These are phyloP conservation scores for Coix lacrymajobi DNA, from an alignment of 176 grass and related monocot genomes.

Conservation along the genomic window DNA sequence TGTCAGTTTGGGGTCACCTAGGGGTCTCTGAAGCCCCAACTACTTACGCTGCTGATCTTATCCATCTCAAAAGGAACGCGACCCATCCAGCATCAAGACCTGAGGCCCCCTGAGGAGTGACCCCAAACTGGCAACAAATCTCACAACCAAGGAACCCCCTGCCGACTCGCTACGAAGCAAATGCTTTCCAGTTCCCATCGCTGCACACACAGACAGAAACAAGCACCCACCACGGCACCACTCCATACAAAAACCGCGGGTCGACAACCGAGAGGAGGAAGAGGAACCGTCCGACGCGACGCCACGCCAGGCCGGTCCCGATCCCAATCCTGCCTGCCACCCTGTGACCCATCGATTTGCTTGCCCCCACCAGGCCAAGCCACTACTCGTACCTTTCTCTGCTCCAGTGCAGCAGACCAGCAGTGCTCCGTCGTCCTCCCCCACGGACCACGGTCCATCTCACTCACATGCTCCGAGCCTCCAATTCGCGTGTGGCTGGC, in stretches of 20 bases:
- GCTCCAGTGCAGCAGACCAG: neutral
- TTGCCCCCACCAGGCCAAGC: neutral
- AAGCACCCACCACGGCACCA: neutral
- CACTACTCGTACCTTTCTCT: neutral
- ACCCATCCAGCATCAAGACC: neutral
- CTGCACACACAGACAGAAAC: neutral
- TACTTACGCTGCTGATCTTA: neutral
- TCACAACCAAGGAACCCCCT: neutral
- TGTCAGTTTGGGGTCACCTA: neutral
- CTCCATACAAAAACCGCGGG: neutral
- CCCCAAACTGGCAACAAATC: neutral
- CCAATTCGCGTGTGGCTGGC: neutral
- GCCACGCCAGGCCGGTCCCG: neutral
- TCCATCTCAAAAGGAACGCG: neutral
- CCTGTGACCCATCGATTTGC: slow-evolving; percentile 16
- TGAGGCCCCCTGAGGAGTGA: neutral
- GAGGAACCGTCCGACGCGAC: slow-evolving; percentile 5
- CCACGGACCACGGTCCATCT: neutral
- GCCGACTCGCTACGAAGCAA: neutral
- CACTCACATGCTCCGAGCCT: neutral
- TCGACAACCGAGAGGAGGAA: no score
- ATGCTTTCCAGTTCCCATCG: neutral
- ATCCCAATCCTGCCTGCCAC: slow-evolving; percentile 5
- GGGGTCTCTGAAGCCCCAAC: neutral
- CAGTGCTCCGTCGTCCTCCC: neutral